phyloP scores from a whole-genome alignment of 257 asterid species.

The Paulownia fortunei region DNA sequence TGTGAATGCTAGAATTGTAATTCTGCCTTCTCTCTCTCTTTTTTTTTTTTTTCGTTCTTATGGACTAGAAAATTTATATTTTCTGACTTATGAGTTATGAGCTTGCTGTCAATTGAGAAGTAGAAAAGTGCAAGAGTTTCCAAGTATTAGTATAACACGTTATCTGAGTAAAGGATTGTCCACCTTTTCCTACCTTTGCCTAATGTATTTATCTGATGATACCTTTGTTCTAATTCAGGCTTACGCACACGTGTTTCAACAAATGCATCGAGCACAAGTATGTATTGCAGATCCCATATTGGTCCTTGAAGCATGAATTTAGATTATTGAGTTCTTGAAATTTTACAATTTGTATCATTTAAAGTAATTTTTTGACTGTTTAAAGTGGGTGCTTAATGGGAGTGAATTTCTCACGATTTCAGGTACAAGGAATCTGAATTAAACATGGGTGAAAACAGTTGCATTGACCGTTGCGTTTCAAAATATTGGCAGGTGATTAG shows the following conservation, averaged over 20 bases:
- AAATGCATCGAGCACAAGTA: slow-evolving; percentile 88
- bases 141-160: no score
- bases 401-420: neutral
- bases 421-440: slow-evolving; percentile 92
- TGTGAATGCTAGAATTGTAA: no score
- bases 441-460: slow-evolving; percentile 90
- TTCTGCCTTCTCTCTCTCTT: no score
- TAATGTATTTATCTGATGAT: slow-evolving; percentile 15
- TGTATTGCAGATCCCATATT: slow-evolving; percentile 8
- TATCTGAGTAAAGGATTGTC: no score
- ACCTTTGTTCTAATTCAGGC: slow-evolving; percentile 55
- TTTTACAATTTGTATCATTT: neutral
- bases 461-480: slow-evolving; percentile 92
- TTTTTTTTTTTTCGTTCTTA: no score
- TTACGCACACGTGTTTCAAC: slow-evolving; percentile 79
- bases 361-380: neutral
- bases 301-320: neutral
- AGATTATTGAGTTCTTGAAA: neutral
- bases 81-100: neutral
- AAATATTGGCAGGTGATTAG: slow-evolving; percentile 68
- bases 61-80: neutral
- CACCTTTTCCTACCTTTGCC: neutral
- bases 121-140: neutral
- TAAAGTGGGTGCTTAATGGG: neutral
- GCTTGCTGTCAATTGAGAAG: neutral